Evolutionary conservation across 225 moss, liverwort and hornwort genomes (phyloP), one percentile per base, ranked within the genome.

Genomic region (Marchantia polymorpha): DNA sequence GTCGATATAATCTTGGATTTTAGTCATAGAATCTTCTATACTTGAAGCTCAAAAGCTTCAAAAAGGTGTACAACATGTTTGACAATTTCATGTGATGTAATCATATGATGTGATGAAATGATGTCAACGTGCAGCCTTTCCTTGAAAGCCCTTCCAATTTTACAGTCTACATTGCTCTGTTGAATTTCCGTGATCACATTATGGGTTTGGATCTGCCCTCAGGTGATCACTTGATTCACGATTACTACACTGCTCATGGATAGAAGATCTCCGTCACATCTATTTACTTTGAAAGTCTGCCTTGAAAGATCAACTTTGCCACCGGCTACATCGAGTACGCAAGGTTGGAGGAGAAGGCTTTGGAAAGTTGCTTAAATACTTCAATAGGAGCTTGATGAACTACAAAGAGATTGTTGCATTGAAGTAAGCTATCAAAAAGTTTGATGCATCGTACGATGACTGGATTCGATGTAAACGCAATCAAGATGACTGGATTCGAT

Each of bases 251-350:
- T 0, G 88, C 93, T 0, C 90, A 88, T 30, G 96, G 96, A 13
- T 94, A 96, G 91, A 96, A 96, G 83, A 96, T 96, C 81, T 96
- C 96, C 0, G 94, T 94, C 0, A 96, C 94, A 16, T 94, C 94
- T 11, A 96, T 96, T 63, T 96, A 85, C 85, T 96, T 96, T 68
- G 96, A 96, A 89, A 96, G 96, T 69, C 75, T 96, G 56, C 96
- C 94, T 7, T 96, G 94, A 92, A 96, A 96, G 92, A 94, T 96
- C 81, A 87, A 94, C 83, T 88, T 91, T 82, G 79, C 81, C 30
- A 96, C 94, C 0, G 96, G 96, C 0, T 93, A 90, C 85, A 82
- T 96, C 59, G 96, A 96, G 81, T 96, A 92, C 76, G 94, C 90
- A 53, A 94, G 90, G 91, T 83, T 96, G 76, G 96, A 96, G 84